Evolutionary conservation across 2,329 filamentous ascomycete genomes (phyloP), one percentile per base, ranked within the genome.

Genomic region (Neopestalotiopsis rosae): DNA sequence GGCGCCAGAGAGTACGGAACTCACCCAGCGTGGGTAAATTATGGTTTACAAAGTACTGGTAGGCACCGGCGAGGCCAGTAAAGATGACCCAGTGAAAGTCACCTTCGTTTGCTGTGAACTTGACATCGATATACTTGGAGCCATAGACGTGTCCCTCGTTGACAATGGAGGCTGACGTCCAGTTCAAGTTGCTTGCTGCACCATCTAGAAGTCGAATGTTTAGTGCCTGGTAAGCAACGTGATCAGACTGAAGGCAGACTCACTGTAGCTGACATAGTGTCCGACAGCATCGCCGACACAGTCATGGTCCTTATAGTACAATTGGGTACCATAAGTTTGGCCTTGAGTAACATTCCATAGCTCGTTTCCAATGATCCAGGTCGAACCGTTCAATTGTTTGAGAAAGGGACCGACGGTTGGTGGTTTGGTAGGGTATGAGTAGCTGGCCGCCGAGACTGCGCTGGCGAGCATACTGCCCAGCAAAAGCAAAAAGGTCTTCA

Each of bases 11-110:
- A 0, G 84, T 86, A 24, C 86, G 78, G 72, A 86, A 86, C 69
- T 86, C 84, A 63, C 85, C 84, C 6, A 87, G 78, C 0, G 77
- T 78, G 1, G 85, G 84, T 4, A 87, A 76, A 3, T 79, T 82
- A 65, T 77, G 82, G 72, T 87, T 87, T 69, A 87, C 83, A 65
- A 87, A 85, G 76, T 87, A 87, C 67, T 87, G 85, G 71, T 87
- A 87, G n/a, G 85, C 84, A n/a, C 85, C 85, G 2, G 82, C 76
- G 1, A 86, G 81, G 17, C 81, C 80, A 2, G 83, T 79, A 70
- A 83, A 81, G 68, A 87, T 83, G 12, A 87, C 82, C 84, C 85
- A 87, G 70, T 87, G 85, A 68, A 87, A 81, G 66, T 86, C 84
- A 6, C 83, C 84, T 72, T 85, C 84, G 1, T 69, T 74, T 0